phyloP scores from a whole-genome alignment of 2,329 filamentous ascomycete genomes.

The Sclerotinia nivalis region DNA sequence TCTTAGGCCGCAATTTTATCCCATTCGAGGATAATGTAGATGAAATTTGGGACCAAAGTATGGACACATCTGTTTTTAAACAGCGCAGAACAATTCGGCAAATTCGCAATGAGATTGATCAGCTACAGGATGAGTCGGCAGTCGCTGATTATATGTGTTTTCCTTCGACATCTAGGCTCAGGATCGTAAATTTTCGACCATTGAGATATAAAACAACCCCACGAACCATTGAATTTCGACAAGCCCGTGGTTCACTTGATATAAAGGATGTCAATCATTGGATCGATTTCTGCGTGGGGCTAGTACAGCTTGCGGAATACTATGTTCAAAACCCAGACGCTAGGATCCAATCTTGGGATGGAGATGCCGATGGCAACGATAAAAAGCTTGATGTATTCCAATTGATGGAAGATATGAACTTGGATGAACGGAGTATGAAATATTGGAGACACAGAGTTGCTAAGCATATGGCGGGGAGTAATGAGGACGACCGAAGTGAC shows the following conservation, averaged over 20 bases:
- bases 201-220: constrained; percentile 17
- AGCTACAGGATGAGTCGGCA: neutral
- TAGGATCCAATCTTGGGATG: constrained; percentile 25
- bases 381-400: neutral
- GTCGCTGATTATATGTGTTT: constrained; percentile 27
- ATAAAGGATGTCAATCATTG: constrained; percentile 29
- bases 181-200: constrained; percentile 31
- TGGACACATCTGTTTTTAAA: neutral
- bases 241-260: constrained; percentile 31
- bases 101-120: constrained; percentile 7
- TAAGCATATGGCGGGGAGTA: neutral
- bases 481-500: constrained; percentile 18
- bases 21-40: neutral
- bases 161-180: constrained; percentile 3
- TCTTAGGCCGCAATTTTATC: constrained; percentile 12
- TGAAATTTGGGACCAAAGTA: neutral
- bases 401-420: constrained; percentile 3
- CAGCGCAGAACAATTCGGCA: neutral
- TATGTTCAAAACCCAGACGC: constrained; percentile 25
- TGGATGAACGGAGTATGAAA: neutral
- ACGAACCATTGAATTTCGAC: constrained; percentile 35
- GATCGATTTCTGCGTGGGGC: constrained; percentile 34
- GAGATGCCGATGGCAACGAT: neutral
- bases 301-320: constrained; percentile 31
- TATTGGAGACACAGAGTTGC: constrained; percentile 15